Conservation (phyloP, 1,139 yeast species). For the Sugiyamaella sp. region DNA sequence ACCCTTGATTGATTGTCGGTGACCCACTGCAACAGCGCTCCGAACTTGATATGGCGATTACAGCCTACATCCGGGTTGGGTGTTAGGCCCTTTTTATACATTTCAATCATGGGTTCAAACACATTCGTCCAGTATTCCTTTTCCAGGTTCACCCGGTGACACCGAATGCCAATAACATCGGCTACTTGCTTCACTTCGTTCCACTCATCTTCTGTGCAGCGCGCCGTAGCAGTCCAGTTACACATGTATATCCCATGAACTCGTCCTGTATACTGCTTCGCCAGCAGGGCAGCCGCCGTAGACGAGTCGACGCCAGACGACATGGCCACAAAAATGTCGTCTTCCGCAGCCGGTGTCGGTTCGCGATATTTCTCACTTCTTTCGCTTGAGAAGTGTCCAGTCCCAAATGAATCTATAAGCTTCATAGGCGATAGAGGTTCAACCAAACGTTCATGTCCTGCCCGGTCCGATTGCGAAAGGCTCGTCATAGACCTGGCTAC, state of each 20-base stretch:
- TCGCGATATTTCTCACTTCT: too few relatives aligned
- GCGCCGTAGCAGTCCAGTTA: conserved; percentile 76
- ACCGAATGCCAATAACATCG: conserved; percentile 59
- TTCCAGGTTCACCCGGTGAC: conserved; percentile 82
- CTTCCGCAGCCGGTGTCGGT: conserved; percentile 10
- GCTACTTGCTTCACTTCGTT: conserved; percentile 74
- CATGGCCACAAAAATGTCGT: conserved; percentile 79
- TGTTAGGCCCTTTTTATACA: conserved; percentile 71
- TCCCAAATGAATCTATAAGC: too few relatives aligned
- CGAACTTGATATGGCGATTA: conserved; percentile 84
- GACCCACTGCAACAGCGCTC: conserved; percentile 64
- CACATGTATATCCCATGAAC: conserved; percentile 89
- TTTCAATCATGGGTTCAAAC: conserved; percentile 84
- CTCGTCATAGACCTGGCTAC: too few relatives aligned
- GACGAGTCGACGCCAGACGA: conserved; percentile 97
- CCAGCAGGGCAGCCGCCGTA: conserved; percentile 76
- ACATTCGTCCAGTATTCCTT: conserved; percentile 91
- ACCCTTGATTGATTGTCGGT: conserved; percentile 35
- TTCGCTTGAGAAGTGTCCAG: too few relatives aligned
- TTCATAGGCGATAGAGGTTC: too few relatives aligned
- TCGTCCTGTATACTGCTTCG: conserved; percentile 49
- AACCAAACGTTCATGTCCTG: too few relatives aligned
- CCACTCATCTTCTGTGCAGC: conserved; percentile 89
- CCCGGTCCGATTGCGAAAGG: too few relatives aligned
- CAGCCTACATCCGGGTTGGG: conserved; percentile 97